Evolutionary conservation across 306 rosid genomes (phyloP), one percentile per base, ranked within the genome.

Genomic region (Trifolium fragiferum): DNA sequence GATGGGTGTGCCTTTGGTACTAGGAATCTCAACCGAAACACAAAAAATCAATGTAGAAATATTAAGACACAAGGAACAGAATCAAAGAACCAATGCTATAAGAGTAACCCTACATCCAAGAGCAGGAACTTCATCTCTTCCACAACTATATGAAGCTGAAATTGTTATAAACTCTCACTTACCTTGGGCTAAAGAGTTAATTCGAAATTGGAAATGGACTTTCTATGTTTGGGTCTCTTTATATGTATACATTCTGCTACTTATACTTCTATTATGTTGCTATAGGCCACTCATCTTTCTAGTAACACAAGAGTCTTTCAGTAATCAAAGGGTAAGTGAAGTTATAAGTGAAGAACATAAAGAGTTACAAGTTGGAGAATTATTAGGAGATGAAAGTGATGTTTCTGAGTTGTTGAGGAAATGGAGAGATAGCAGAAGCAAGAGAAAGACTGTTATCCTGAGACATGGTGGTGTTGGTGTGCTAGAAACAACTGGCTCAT

Each of bases 191-290:
- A 90, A 87, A 81, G 82, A 90, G 14, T 35, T 94, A 35, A 73
- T 94, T 49, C 72, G 72, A 19, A 77, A 82, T 30, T 91, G 98
- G 98, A 92, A 78, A 68, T 91, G 97, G 97, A 88, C 97, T 12
- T 83, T 85, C 38, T 94, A 80, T 47, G 85, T 94, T 55, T 94
- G 97, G 98, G 72, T 76, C 1, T 80, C 96, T 75, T 47, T 91
- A 4, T 84, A 81, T 73, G 55, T 80, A 12, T 94, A 87, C 82
- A 23, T 79, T 33, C 6, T 82, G 61, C 70, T 90, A 57, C 77
- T 94, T 5, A 46, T 82, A 68, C 12, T 81, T 27, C 80, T 88
- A 1, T 2, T 90, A 7, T 73, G 53, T 50, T 84, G 78, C 53
- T 88, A 86, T 69, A 88, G 78, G 54, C 86, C 85, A 10, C 47